A percentile compares a stretch with the other conserved stretches of the same genome.
Conservation (phyloP, 2,329 filamentous ascomycete genomes). For the Curvularia spicifera region DNA sequence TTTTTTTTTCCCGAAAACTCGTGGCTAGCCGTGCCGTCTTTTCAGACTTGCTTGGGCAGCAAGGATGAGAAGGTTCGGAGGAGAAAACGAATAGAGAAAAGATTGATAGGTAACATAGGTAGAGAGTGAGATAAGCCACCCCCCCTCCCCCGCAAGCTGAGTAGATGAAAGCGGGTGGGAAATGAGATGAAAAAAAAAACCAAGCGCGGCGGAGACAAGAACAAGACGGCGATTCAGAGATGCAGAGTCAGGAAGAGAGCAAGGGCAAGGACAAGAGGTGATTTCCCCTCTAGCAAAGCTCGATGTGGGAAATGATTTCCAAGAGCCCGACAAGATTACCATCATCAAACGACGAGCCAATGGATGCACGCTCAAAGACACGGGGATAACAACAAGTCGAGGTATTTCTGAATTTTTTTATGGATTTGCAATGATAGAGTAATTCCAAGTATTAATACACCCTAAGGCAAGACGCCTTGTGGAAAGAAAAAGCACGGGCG, state of each 20-base stretch:
- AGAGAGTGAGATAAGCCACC: not conserved
- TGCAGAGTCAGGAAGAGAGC: not conserved
- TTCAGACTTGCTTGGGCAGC: too few species aligned
- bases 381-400: not conserved
- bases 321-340: not conserved
- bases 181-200: not conserved
- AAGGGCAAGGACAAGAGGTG: not conserved
- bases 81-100: too few species aligned
- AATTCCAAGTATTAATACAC: not conserved
- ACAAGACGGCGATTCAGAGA: not conserved
- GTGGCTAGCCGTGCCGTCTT: too few species aligned
- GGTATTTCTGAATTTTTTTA: not conserved
- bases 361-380: too few species aligned
- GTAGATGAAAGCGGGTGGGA: not conserved
- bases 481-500: not conserved
- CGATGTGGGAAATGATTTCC: not conserved
- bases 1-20: too few species aligned
- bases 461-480: too few species aligned
- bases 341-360: not conserved
- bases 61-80: too few species aligned
- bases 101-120: not conserved
- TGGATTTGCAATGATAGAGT: not conserved
- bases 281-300: not conserved
- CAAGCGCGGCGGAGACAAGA: not conserved
- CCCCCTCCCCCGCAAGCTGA: too few species aligned